Percentiles rank a stretch among this genome's conserved stretches.
These are phyloP conservation scores for Arctium minus DNA, from an alignment of 129 eudicot species.

Conservation along the genomic window DNA sequence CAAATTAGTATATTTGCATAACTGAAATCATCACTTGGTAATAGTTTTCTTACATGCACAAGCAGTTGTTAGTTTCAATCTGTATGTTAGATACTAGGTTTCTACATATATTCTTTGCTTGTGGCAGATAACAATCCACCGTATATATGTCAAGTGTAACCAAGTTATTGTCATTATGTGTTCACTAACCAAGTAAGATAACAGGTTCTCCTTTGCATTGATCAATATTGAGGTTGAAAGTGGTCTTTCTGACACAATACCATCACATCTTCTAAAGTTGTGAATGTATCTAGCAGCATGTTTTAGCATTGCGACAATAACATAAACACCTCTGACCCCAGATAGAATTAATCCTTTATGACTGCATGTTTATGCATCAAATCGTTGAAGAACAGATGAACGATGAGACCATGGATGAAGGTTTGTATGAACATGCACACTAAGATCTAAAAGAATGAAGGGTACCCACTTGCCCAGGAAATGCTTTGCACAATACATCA, in stretches of 20 bases:
- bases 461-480: slow-evolving; percentile 59
- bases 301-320: background rate
- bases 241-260: too few relatives aligned
- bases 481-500: slow-evolving; percentile 62
- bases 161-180: too few relatives aligned
- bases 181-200: too few relatives aligned
- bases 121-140: too few relatives aligned
- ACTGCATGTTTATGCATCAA: background rate
- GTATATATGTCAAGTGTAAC: too few relatives aligned
- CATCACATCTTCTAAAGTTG: background rate
- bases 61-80: background rate
- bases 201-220: too few relatives aligned
- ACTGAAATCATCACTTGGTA: background rate
- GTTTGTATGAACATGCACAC: background rate
- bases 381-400: background rate
- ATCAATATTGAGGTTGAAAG: too few relatives aligned
- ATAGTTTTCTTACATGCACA: background rate
- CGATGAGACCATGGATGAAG: background rate
- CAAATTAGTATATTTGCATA: background rate
- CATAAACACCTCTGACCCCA: background rate
- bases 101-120: too few relatives aligned
- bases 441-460: background rate
- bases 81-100: too few relatives aligned
- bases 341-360: background rate
- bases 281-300: background rate